phyloP scores from a whole-genome alignment of 2,329 filamentous ascomycete genomes.

The Penicillium corylophilum region DNA sequence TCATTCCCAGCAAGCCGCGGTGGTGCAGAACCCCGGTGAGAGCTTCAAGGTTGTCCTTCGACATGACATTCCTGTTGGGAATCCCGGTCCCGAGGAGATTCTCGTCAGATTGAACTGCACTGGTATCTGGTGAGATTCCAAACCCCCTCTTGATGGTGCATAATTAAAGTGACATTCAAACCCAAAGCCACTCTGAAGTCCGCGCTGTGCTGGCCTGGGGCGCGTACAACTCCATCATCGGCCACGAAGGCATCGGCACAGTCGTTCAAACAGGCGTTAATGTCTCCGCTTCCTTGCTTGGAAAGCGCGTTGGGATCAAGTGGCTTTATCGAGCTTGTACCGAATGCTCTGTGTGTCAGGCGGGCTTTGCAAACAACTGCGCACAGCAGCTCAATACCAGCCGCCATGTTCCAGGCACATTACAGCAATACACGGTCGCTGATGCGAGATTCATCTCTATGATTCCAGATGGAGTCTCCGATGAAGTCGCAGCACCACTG shows the following conservation, averaged over 20 bases:
- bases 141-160: background rate
- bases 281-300: conserved; percentile 13
- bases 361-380: conserved; percentile 20
- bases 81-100: conserved; percentile 18
- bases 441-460: conserved; percentile 22
- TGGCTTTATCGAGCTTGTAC: conserved; percentile 27
- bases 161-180: background rate
- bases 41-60: conserved; percentile 12
- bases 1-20: conserved; percentile 14
- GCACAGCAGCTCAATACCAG: conserved; percentile 24
- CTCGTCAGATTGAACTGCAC: conserved; percentile 25
- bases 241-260: conserved; percentile 26
- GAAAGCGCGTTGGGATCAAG: conserved; percentile 24
- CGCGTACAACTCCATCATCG: conserved; percentile 26
- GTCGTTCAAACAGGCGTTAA: conserved; percentile 16
- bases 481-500: conserved; percentile 20
- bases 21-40: conserved; percentile 18
- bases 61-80: conserved; percentile 14
- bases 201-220: conserved; percentile 24
- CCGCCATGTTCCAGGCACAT: conserved; percentile 25
- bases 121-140: conserved; percentile 19
- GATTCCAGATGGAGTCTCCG: conserved; percentile 16
- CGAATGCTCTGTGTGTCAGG: conserved; percentile 22
- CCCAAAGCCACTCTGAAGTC: conserved; percentile 24
- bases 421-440: conserved; percentile 27